Base-by-base conservation (phyloP, 2,329 filamentous ascomycete species). In the Bisporella sp. region DNA sequence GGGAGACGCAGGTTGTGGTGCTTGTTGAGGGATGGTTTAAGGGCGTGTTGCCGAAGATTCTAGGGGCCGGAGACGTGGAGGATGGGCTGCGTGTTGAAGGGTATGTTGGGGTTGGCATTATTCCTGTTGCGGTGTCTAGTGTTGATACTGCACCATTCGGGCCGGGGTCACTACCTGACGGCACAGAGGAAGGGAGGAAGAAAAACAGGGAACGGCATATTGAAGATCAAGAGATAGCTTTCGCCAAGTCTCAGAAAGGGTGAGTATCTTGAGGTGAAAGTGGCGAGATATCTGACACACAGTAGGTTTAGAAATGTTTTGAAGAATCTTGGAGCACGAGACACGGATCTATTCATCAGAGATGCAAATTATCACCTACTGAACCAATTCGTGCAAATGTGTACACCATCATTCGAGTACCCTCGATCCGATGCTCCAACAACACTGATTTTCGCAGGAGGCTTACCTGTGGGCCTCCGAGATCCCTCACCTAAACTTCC, bases 381-480 rank as follows among this genome's bases (percentile, higher is more conserved):
- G 8, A 33, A 46, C 39, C 45, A 33, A 12, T 46, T 33, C 32
- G 30, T 46, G 13, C 68, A 64, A 50, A 55, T 70, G 49, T 67
- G 68, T 43, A 56, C 61, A 29, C 68, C 68, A 1, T 62, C 61
- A 7, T 59, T 68, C 7, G 68, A 71, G 50, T 69, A 66, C 47
- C 61, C 59, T 1, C 56, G 68, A 2, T 62, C 55, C 32, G 68
- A 71, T 51, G 53, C 71, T 4, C 67, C 69, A 6, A 50, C 65
- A 0, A 66, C 66, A 11, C 60, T 78, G 30, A 66, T 67, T 5
- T 77, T 71, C 49, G 65, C 68, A 28, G 76, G 76, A 3, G 69
- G 65, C 4, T 51, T 73, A 4, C 66, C 69, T 0, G 63, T 63
- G n/a, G 65, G 65, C 39, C 52, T 58, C 3, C 8, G 66, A 47